Base-by-base conservation (phyloP, 371 early-diverging fungal genomes). In the Mortierella sp. region DNA sequence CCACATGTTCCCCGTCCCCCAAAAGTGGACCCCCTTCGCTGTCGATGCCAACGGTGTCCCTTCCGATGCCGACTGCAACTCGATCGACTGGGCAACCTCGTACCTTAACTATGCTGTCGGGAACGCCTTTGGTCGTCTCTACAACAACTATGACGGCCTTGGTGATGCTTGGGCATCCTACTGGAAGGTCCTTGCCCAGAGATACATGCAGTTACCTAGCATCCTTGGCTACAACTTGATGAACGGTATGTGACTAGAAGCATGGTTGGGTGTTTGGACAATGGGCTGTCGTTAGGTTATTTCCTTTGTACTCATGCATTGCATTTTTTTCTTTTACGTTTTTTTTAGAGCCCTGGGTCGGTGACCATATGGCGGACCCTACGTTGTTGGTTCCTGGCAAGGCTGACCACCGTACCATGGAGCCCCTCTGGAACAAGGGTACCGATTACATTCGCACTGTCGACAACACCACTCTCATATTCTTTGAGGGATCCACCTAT, bases 151-250 rank as follows among this genome's bases (percentile, higher is more conserved):
- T 74, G 89, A 90, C 71, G 88, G 88, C n/a, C 80, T 90, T 14
- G 83, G 88, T 11, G 91, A 90, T 72, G 81, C 90, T 0, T 91
- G 92, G 80, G 90, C 90, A 11, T 79, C 81, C 29, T 93, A 90
- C 76, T 93, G 92, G 92, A 82, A 81, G 68, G 79, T 74, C 4
- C 88, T 93, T 12, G 90, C 90, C 0, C 74, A 77, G 46, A 87
- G 87, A 32, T 92, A 90, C 77, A 79, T 74, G 7, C 77, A 74
- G 2, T 77, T 88, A 1, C 83, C 83, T 43, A 91, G 92, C 74
- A 83, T 93, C 21, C 83, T 92, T 70, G 93, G 93, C 3, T 93
- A 93, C 74, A 90, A 93, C 71, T 71, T 93, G 56, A 88, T 93
- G 75, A 93, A 93, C 63, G 86, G 86, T 86, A 74, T 12, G 72